Evolutionary conservation across 129 eudicot species (phyloP).

Genomic region (Flaveria robusta): DNA sequence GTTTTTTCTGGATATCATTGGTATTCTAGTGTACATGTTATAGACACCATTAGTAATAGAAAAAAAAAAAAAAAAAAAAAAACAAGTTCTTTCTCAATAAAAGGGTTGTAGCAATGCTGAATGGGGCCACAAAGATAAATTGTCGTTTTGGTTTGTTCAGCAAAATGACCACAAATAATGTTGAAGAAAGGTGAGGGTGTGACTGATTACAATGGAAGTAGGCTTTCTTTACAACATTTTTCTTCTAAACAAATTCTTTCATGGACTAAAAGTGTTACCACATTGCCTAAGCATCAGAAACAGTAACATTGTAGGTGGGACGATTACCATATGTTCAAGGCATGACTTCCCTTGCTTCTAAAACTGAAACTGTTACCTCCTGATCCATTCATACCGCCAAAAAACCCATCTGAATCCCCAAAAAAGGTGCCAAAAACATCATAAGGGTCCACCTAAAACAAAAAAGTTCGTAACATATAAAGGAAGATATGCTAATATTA

Average conservation of each 20-base stretch:
- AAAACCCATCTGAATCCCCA: slow-evolving; percentile 68
- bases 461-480: neutral
- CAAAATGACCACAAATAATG: neutral
- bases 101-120: neutral
- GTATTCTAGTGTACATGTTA: neutral
- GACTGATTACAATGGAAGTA: neutral
- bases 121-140: neutral
- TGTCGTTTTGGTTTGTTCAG: neutral
- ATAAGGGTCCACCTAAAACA: slow-evolving; percentile 78
- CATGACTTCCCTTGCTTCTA: slow-evolving; percentile 47
- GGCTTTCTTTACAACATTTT: slow-evolving; percentile 7
- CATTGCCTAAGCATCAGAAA: slow-evolving; percentile 20
- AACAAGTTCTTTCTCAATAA: neutral
- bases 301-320: slow-evolving; percentile 29
- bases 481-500: neutral
- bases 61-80: neutral
- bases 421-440: slow-evolving; percentile 76
- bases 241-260: slow-evolving; percentile 12
- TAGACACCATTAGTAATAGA: neutral
- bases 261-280: neutral
- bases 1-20: neutral
- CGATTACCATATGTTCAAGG: slow-evolving; percentile 77
- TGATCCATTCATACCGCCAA: slow-evolving; percentile 59
- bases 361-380: slow-evolving; percentile 49
- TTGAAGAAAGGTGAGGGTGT: neutral